Percentiles rank a stretch among this genome's conserved stretches.
phyloP scores from a whole-genome alignment of 257 asterid genomes.

The Cynanchum wilfordii region DNA sequence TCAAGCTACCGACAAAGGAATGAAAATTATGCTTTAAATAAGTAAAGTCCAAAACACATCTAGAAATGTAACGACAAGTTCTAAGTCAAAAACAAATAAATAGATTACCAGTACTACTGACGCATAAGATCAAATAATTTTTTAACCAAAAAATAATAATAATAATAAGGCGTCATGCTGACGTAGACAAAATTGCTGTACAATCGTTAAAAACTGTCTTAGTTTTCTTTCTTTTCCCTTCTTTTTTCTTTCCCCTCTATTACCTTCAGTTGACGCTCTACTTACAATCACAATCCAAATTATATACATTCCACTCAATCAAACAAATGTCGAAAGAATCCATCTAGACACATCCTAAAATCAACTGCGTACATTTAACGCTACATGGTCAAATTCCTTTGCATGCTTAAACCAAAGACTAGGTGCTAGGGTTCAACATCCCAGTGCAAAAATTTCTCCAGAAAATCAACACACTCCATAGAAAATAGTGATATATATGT shows the following conservation, averaged over 20 bases:
- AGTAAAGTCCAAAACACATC: conserved; percentile 10
- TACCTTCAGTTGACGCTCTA: neutral
- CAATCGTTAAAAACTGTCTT: neutral
- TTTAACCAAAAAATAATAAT: too few species aligned
- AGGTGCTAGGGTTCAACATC: conserved; percentile 7
- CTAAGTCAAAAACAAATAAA: conserved; percentile 14
- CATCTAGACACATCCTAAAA: neutral
- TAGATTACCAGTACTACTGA: neutral
- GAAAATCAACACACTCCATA: neutral
- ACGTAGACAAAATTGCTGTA: neutral
- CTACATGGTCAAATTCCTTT: neutral
- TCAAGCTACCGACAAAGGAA: neutral
- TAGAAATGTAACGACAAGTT: neutral
- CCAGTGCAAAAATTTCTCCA: neutral
- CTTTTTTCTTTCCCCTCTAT: too few species aligned
- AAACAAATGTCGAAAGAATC: neutral
- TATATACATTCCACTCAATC: neutral
- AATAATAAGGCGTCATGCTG: neutral
- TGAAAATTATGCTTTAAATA: conserved; percentile 2
- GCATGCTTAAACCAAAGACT: neutral
- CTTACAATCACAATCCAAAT: neutral
- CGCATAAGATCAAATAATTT: neutral
- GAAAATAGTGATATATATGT: too few species aligned
- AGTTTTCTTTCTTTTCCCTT: neutral
- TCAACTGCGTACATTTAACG: conserved; percentile 5